phyloP scores from a whole-genome alignment of 1,139 yeast genomes.

The Scheffersomyces quercinus region DNA sequence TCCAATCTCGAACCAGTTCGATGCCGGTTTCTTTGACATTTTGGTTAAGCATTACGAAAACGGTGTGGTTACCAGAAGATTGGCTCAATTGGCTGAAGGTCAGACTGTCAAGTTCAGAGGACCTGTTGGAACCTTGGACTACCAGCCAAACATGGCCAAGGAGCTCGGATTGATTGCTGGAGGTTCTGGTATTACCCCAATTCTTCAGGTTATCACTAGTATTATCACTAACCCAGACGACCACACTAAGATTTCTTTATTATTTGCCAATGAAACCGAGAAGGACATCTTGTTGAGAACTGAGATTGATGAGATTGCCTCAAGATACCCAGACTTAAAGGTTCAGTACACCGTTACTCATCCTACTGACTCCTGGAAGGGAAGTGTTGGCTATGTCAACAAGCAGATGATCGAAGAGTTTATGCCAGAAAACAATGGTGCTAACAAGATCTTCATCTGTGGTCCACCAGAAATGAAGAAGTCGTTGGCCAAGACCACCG shows the following conservation, averaged over 20 bases:
- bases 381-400: slow-evolving; percentile 60
- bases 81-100: slow-evolving; percentile 65
- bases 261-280: slow-evolving; percentile 71
- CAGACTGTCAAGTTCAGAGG: slow-evolving; percentile 72
- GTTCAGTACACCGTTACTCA: slow-evolving; percentile 49
- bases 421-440: slow-evolving; percentile 46
- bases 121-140: slow-evolving; percentile 72
- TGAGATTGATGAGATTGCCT: slow-evolving; percentile 69
- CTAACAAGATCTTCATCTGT: slow-evolving; percentile 60
- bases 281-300: slow-evolving; percentile 69
- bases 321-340: slow-evolving; percentile 59
- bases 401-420: slow-evolving; percentile 54
- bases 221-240: slow-evolving; percentile 71
- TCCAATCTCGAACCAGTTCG: slow-evolving; percentile 71
- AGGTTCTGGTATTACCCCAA: slow-evolving; percentile 81
- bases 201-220: slow-evolving; percentile 64
- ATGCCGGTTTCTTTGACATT: slow-evolving; percentile 71
- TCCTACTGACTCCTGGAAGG: slow-evolving; percentile 50
- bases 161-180: slow-evolving; percentile 76
- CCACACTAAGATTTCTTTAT: slow-evolving; percentile 55
- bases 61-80: slow-evolving; percentile 64
- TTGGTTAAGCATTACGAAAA: slow-evolving; percentile 71
- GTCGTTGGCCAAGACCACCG: slow-evolving; percentile 47
- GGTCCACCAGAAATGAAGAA: slow-evolving; percentile 78
- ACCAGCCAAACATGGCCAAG: slow-evolving; percentile 58